Base-by-base conservation (phyloP, 75 land plant species). In the Pinus taeda region DNA sequence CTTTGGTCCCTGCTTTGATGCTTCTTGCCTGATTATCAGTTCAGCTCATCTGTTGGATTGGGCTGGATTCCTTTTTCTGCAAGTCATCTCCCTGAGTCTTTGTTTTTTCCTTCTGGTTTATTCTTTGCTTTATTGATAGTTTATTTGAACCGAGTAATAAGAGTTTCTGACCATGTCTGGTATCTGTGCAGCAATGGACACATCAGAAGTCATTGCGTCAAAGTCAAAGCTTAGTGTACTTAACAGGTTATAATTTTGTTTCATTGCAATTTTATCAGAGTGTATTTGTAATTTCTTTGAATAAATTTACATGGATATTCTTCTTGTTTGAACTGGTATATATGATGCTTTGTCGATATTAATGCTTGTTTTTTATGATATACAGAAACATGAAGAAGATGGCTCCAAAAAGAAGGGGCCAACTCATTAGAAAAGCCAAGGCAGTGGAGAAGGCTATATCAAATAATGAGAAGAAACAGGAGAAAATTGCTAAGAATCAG, bases 371-470 rank as follows among this genome's bases (percentile, higher is more conserved):
- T 66, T 80, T 56, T 53, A 22, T 42, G 56, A 17, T 70, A 57
- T 74, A 22, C 85, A 89, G 89, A 37, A 81, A 79, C 57, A 58
- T 74, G 58, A 89, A 82, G 79, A 85, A 83, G 80, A 84, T 77
- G 30, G 79, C 74, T 36, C 89, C 80, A 61, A 84, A 85, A 81
- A 85, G 86, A 75, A 89, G 85, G 74, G 73, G 89, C 59, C 85
- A 87, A 60, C 81, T 79, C 59, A 63, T 85, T 26, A 73, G 93
- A 22, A 91, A 87, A 84, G 76, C 57, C 71, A 91, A 91, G 81
- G 81, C 91, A 6, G 45, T 85, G 17, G 91, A 82, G 29, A 84
- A 83, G 78, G 93, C 93, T 36, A 79, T 89, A 17, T 80, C 87
- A 18, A 71, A 42, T 42, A 85, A 60, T 81, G 93, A 91, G 60